These are phyloP conservation scores for Globisporangium megalacanthum DNA, from an alignment of 352 stramenopile species.

Conservation along the genomic window DNA sequence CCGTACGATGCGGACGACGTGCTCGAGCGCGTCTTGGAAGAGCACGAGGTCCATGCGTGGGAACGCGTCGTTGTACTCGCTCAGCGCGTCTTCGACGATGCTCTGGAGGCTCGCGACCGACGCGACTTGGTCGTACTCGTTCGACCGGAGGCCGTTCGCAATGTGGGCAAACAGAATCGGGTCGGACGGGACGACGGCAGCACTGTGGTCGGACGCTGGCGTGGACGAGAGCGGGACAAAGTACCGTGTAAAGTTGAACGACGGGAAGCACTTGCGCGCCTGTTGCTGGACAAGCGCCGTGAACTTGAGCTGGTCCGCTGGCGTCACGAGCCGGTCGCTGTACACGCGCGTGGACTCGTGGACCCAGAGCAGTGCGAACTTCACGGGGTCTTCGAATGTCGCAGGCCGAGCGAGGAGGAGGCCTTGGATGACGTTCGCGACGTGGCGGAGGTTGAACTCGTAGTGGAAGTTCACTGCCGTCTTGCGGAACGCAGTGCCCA, in stretches of 20 bases:
- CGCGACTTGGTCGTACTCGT: constrained; percentile 91
- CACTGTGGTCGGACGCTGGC: constrained; percentile 5
- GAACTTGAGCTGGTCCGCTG: constrained; percentile 82
- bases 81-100: constrained; percentile 86
- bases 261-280: constrained; percentile 90
- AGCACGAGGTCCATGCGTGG: constrained; percentile 94
- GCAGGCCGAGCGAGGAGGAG: constrained; percentile 86
- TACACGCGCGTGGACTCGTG: constrained; percentile 96
- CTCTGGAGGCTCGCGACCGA: constrained; percentile 55
- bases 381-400: constrained; percentile 81
- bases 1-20: constrained; percentile 92
- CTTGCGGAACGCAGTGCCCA: constrained; percentile 84
- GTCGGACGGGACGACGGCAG: constrained; percentile 35
- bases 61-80: constrained; percentile 92
- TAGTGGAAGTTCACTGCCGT: constrained; percentile 96
- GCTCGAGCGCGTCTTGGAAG: constrained; percentile 95
- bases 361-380: constrained; percentile 93
- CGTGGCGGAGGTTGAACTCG: constrained; percentile 96
- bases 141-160: constrained; percentile 75
- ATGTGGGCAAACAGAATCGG: constrained; percentile 94
- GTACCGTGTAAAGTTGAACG: constrained; percentile 87
- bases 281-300: constrained; percentile 86
- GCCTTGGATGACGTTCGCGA: constrained; percentile 94
- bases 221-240: constrained; percentile 57
- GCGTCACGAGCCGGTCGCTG: constrained; percentile 88